Evolutionary conservation across 495 filamentous ascomycete species (phyloP).

Genomic region (Talaromyces liani): DNA sequence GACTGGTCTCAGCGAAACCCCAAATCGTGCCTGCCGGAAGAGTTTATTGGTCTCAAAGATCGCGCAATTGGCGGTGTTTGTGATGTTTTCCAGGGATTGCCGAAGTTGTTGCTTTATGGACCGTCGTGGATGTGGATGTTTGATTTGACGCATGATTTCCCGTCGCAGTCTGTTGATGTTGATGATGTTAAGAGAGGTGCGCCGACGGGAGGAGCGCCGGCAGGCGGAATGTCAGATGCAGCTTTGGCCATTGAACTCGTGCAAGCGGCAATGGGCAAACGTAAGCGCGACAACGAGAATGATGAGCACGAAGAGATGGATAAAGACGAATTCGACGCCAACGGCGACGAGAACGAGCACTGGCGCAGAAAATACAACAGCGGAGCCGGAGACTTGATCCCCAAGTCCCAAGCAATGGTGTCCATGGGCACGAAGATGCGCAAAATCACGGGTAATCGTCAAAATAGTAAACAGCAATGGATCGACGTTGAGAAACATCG

Average conservation of each 20-base stretch:
- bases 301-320: neutral
- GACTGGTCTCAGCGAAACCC: conserved; percentile 85
- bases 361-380: conserved; percentile 34
- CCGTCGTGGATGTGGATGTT: conserved; percentile 88
- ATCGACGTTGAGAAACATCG: conserved; percentile 38
- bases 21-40: conserved; percentile 59
- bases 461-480: conserved; percentile 30
- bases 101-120: conserved; percentile 82
- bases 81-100: conserved; percentile 52
- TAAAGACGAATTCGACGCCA: conserved; percentile 27
- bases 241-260: neutral
- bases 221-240: neutral
- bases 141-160: conserved; percentile 68
- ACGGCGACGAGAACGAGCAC: conserved; percentile 30
- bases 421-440: conserved; percentile 55
- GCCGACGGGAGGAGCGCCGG: neutral
- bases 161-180: conserved; percentile 13
- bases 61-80: conserved; percentile 77
- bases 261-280: neutral
- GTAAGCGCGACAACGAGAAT: neutral
- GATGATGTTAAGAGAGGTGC: neutral
- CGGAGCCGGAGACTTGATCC: conserved; percentile 57
- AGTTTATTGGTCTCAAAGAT: conserved; percentile 65
- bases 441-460: conserved; percentile 27
- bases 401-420: conserved; percentile 44